These are phyloP conservation scores for Yamadazyma takamatsuzukensis DNA, from an alignment of 805 yeast species.

Conservation along the genomic window DNA sequence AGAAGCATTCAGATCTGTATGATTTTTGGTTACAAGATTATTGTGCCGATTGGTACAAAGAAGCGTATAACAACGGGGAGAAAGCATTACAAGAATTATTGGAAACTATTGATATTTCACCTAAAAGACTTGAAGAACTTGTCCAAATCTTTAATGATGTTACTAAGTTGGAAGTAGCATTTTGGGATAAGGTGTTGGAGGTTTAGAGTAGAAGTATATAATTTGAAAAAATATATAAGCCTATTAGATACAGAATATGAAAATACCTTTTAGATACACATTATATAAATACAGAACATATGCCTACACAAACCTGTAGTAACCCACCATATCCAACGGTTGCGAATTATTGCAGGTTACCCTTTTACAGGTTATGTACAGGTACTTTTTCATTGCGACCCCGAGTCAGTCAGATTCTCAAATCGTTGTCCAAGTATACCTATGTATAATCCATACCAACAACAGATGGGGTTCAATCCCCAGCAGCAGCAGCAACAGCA, in stretches of 20 bases:
- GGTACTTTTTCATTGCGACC: too few relatives aligned
- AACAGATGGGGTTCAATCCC: conserved; percentile 17
- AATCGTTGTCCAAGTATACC: neutral
- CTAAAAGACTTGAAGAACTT: conserved; percentile 46
- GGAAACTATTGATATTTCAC: conserved; percentile 27
- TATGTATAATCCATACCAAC: conserved; percentile 42
- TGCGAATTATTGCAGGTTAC: too few relatives aligned
- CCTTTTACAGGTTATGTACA: too few relatives aligned
- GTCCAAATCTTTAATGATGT: conserved; percentile 59
- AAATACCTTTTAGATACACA: too few relatives aligned
- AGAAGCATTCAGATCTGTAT: conserved; percentile 29
- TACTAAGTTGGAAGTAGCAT: conserved; percentile 55
- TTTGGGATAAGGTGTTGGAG: conserved; percentile 56
- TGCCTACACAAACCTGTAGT: too few relatives aligned
- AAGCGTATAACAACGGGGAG: conserved; percentile 51
- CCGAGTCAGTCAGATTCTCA: too few relatives aligned
- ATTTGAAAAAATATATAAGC: too few relatives aligned
- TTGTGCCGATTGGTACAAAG: conserved; percentile 51
- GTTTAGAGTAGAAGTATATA: too few relatives aligned
- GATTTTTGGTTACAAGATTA: conserved; percentile 63
- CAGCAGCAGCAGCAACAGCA: conserved; percentile 29
- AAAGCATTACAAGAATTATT: conserved; percentile 44
- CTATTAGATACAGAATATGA: too few relatives aligned
- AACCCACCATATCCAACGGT: too few relatives aligned
- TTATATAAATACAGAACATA: too few relatives aligned